Percentiles rank a stretch among this genome's conserved stretches.
Conservation (phyloP, 163 green algal species). For the Trebouxiophyceae sp. region DNA sequence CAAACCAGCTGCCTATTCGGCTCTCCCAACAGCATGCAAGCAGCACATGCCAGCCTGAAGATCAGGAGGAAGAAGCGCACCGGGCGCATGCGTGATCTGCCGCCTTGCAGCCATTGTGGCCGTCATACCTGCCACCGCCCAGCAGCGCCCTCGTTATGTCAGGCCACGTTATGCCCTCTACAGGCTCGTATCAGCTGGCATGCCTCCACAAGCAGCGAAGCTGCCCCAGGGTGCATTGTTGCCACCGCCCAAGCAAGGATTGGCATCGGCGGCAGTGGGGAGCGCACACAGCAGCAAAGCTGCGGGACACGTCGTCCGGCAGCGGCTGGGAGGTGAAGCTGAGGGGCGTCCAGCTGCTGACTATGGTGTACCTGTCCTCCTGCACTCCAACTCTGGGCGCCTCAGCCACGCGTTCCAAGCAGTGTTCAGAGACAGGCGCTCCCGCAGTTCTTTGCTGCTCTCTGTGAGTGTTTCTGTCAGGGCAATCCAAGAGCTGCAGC, state of each 20-base stretch:
- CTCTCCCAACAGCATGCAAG: no score
- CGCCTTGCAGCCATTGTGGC: conserved; percentile 53
- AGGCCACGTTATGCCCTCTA: no score
- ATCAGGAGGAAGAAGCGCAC: conserved; percentile 1
- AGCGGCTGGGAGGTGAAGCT: neutral
- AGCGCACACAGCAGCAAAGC: conserved; percentile 24
- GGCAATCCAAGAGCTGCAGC: no score
- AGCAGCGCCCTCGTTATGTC: neutral
- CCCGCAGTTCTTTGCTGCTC: no score
- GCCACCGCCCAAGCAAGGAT: neutral
- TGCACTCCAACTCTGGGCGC: no score
- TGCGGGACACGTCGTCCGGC: conserved; percentile 1
- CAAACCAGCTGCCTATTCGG: no score
- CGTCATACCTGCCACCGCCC: conserved; percentile 45
- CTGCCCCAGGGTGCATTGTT: neutral
- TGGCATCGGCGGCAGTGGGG: neutral
- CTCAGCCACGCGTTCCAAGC: no score
- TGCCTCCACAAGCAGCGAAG: neutral
- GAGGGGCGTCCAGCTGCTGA: neutral
- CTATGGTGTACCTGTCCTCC: neutral
- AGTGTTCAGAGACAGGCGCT: no score
- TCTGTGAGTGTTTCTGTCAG: no score
- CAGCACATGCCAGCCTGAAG: no score
- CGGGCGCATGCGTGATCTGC: conserved; percentile 24
- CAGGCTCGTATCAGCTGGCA: neutral